Base-by-base conservation (phyloP, 2,329 filamentous ascomycete species). In the Colletotrichum sp. region DNA sequence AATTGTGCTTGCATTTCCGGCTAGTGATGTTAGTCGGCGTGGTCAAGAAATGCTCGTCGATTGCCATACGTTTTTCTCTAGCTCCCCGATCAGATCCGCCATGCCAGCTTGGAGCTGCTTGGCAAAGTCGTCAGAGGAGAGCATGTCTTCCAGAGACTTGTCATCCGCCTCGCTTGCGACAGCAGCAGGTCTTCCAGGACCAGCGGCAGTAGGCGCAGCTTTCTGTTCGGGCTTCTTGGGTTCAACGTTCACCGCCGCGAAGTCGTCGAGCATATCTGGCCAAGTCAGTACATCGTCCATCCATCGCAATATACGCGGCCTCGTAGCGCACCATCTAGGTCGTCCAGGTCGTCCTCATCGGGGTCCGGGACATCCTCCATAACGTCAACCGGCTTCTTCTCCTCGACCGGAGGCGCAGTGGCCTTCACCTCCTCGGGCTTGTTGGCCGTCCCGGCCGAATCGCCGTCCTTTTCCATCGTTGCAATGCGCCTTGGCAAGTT, bases 301-400 rank as follows among this genome's bases (percentile, higher is more conserved):
- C 36, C 34, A 30, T 32, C 62, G 32, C 5, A 28, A 64, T 1
- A 21, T 15, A 10, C 6, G 21, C 8, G 2, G 34, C 4, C 8
- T 32, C 10, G 24, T 32, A 4, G 28, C 87, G 79, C 85, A 95
- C 95, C 95, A 85, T 99, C 97, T 60, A 99, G 88, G 81, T 99
- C 97, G 81, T 98, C 95, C 24, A 97, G 87, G 80, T 97, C 95
- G 84, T 97, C 97, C 85, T 98, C 96, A 79, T 99, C 96, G 8
- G 96, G 96, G 81, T 98, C 96, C 24, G 96, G 93, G 18, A 94
- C 92, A 79, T 94, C 90, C 26, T 90, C 91, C 26, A 84, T 80
- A 18, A 82, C 79, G 10, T 78, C 77, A 13, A 78, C 78, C n/a
- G 78, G 80, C 39, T 77, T 77, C 68, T 81, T 83, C 32, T 78